These are phyloP conservation scores for Hypoxylon trugodes DNA, from an alignment of 495 filamentous ascomycete species.

Conservation along the genomic window DNA sequence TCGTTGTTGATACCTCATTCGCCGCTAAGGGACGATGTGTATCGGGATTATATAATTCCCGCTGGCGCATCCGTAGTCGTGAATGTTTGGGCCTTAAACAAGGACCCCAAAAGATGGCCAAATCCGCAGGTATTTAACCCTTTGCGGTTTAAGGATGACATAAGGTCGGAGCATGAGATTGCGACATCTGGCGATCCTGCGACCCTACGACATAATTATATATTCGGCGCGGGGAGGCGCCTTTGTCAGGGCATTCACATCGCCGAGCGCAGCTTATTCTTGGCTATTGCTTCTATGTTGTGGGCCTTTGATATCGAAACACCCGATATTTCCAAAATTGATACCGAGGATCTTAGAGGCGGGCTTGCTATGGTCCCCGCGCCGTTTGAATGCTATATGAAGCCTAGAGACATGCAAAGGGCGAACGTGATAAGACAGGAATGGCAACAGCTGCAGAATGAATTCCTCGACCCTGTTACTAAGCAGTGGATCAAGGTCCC, in stretches of 20 bases:
- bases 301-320: slow-evolving; percentile 57
- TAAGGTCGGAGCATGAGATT: background rate
- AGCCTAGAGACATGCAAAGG: background rate
- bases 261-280: slow-evolving; percentile 59
- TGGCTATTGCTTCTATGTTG: slow-evolving; percentile 56
- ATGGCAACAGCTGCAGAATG: background rate
- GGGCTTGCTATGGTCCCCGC: background rate
- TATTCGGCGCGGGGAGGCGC: slow-evolving; percentile 63
- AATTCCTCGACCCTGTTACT: background rate
- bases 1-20: slow-evolving; percentile 63
- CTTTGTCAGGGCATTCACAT: slow-evolving; percentile 61
- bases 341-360: slow-evolving; percentile 3
- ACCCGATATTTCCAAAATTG: background rate
- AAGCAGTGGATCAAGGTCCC: slow-evolving; percentile 2
- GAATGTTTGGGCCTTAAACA: slow-evolving; percentile 59
- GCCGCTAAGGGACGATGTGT: slow-evolving; percentile 59
- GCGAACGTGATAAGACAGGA: background rate
- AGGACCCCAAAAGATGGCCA: slow-evolving; percentile 47
- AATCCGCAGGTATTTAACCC: slow-evolving; percentile 50
- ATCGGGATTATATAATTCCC: slow-evolving; percentile 61
- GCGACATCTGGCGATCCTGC: background rate
- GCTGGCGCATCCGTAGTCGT: slow-evolving; percentile 55
- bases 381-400: slow-evolving; percentile 2
- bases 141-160: background rate
- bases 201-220: slow-evolving; percentile 23